phyloP scores from a whole-genome alignment of 306 rosid species.

The Quercus variabilis region DNA sequence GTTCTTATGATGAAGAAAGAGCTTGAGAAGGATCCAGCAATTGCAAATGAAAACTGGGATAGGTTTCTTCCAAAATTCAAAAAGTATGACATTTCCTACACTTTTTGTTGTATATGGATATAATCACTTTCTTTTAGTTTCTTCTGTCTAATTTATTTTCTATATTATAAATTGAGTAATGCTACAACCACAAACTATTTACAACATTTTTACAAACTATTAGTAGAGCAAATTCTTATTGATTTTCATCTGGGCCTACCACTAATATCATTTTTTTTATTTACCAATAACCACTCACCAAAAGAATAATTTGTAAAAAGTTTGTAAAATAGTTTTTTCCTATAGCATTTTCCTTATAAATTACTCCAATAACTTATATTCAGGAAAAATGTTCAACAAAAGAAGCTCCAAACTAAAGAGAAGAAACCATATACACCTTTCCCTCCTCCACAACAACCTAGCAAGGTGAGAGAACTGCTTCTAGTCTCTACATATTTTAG shows the following conservation, averaged over 20 bases:
- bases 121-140: not conserved
- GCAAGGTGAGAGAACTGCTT: slow-evolving; percentile 57
- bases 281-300: too few species aligned
- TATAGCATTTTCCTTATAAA: not conserved
- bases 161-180: not conserved
- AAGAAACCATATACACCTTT: slow-evolving; percentile 83
- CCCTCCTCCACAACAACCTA: slow-evolving; percentile 91
- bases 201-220: too few species aligned
- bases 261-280: too few species aligned
- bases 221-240: too few species aligned
- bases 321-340: too few species aligned
- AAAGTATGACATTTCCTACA: slow-evolving; percentile 43
- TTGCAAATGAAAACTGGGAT: slow-evolving; percentile 86
- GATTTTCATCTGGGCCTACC: too few species aligned
- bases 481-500: slow-evolving; percentile 1
- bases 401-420: slow-evolving; percentile 64
- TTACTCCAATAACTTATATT: not conserved
- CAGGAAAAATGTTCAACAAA: slow-evolving; percentile 85
- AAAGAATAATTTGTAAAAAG: too few species aligned
- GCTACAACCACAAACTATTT: too few species aligned
- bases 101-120: slow-evolving; percentile 1
- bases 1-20: slow-evolving; percentile 89
- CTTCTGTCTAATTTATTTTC: slow-evolving; percentile 4
- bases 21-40: slow-evolving; percentile 90
- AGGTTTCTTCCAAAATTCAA: slow-evolving; percentile 94